Percentiles rank a stretch among this genome's conserved stretches.
phyloP scores from a whole-genome alignment of 345 rosid genomes.

The Trapa bicornis region DNA sequence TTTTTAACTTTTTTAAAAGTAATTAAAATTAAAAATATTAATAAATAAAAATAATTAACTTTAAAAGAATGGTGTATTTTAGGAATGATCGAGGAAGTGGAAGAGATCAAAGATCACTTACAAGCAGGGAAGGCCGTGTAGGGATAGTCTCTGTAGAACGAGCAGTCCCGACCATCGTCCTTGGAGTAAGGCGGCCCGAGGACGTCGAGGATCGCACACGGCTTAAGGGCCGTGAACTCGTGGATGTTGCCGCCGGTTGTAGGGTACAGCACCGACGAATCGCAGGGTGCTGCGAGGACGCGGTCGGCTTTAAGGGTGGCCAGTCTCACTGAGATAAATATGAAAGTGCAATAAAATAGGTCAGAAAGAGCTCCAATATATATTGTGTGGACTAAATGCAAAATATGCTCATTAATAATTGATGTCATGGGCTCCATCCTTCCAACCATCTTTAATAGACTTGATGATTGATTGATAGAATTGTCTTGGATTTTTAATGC shows the following conservation, averaged over 20 bases:
- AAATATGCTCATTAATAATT: too few relatives aligned
- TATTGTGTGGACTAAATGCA: too few relatives aligned
- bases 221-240: slow-evolving; percentile 45
- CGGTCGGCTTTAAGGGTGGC: slow-evolving; percentile 27
- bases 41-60: too few relatives aligned
- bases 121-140: slow-evolving; percentile 15
- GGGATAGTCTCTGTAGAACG: slow-evolving; percentile 39
- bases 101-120: slow-evolving; percentile 14
- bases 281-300: slow-evolving; percentile 43
- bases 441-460: too few relatives aligned
- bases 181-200: slow-evolving; percentile 63
- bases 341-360: not conserved
- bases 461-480: too few relatives aligned
- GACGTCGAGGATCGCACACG: slow-evolving; percentile 60
- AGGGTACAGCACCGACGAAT: slow-evolving; percentile 52
- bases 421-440: too few relatives aligned
- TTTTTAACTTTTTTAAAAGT: too few relatives aligned
- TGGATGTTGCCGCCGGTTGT: slow-evolving; percentile 71
- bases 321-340: slow-evolving; percentile 26
- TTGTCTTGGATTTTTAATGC: too few relatives aligned
- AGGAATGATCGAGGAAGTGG: not conserved
- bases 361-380: too few relatives aligned
- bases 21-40: too few relatives aligned
- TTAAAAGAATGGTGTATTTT: too few relatives aligned
- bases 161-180: slow-evolving; percentile 48